A percentile compares a stretch with the other conserved stretches of the same genome.
Evolutionary conservation across 2,329 filamentous ascomycete genomes (phyloP).

Genomic region (Phyllosticta citriasiana): DNA sequence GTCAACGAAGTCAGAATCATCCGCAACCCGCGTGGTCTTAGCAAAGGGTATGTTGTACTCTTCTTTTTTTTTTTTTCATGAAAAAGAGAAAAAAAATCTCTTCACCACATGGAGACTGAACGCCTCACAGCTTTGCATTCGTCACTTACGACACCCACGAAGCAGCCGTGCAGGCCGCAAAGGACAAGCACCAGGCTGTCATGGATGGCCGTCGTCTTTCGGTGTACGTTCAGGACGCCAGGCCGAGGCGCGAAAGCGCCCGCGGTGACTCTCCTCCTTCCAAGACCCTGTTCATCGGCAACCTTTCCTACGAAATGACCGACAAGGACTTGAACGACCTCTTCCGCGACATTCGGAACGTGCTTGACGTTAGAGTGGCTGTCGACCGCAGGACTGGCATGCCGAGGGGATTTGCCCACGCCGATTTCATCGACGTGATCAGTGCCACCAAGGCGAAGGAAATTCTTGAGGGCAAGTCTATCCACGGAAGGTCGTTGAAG

Average conservation of each 20-base stretch:
- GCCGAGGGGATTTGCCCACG: slow-evolving; percentile 75
- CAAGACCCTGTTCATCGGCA: slow-evolving; percentile 70
- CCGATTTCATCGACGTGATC: slow-evolving; percentile 62
- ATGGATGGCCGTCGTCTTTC: slow-evolving; percentile 55
- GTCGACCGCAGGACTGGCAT: slow-evolving; percentile 73
- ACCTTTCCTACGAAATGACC: slow-evolving; percentile 77
- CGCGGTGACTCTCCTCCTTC: slow-evolving; percentile 33
- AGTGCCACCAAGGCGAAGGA: slow-evolving; percentile 54
- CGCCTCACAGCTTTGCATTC: slow-evolving; percentile 50
- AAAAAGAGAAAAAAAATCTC: no score
- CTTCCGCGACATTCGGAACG: slow-evolving; percentile 60
- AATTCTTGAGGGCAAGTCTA: slow-evolving; percentile 43
- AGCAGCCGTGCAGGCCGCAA: slow-evolving; percentile 46
- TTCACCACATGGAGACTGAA: slow-evolving; percentile 2
- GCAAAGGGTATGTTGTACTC: slow-evolving; percentile 54
- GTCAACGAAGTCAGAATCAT: slow-evolving; percentile 46
- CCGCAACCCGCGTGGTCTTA: slow-evolving; percentile 52
- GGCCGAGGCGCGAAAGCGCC: background rate
- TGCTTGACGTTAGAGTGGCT: slow-evolving; percentile 68
- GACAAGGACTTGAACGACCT: slow-evolving; percentile 72
- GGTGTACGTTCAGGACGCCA: slow-evolving; percentile 46
- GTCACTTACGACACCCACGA: slow-evolving; percentile 48
- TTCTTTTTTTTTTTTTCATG: no score
- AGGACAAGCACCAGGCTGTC: slow-evolving; percentile 48
- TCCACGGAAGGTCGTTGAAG: slow-evolving; percentile 58